phyloP scores from a whole-genome alignment of 805 yeast species.

The Isabelozyma heimii region DNA sequence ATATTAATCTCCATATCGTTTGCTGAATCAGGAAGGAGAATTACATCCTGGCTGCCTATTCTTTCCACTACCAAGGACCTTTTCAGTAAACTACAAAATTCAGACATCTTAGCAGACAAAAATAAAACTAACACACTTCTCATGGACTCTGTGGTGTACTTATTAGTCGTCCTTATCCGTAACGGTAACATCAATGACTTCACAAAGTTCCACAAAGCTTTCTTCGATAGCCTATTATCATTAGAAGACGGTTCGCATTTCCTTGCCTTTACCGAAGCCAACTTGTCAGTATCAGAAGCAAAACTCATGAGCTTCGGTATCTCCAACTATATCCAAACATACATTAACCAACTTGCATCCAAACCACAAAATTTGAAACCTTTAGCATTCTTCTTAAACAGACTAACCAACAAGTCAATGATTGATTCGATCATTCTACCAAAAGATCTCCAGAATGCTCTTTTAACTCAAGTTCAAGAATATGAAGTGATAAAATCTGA shows the following conservation, averaged over 20 bases:
- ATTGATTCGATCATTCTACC: conserved; percentile 20
- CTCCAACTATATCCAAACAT: conserved; percentile 46
- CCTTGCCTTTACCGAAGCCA: conserved; percentile 47
- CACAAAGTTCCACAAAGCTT: conserved; percentile 43
- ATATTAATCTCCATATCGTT: conserved; percentile 50
- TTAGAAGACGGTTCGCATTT: conserved; percentile 32
- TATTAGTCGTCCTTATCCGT: conserved; percentile 51
- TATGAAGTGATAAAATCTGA: conserved; percentile 4
- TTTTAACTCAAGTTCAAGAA: conserved; percentile 7
- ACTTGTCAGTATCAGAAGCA: conserved; percentile 40
- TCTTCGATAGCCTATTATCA: conserved; percentile 38
- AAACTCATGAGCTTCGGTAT: conserved; percentile 46
- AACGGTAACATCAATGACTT: conserved; percentile 50
- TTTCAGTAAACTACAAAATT: conserved; percentile 12
- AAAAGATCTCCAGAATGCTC: conserved; percentile 20
- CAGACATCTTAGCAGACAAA: conserved; percentile 2
- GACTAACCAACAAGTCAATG: conserved; percentile 4
- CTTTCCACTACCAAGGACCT: conserved; percentile 17
- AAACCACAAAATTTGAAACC: conserved; percentile 13
- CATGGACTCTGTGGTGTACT: conserved; percentile 36
- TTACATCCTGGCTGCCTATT: conserved; percentile 48
- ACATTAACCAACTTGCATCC: conserved; percentile 29
- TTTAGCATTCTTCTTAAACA: conserved; percentile 22
- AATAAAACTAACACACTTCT: conserved; percentile 5
- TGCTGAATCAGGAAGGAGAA: conserved; percentile 69